Percentiles rank a stretch among this genome's conserved stretches.
Conservation (phyloP, 169 alveolate genomes). For the Plasmodium gallinaceum region DNA sequence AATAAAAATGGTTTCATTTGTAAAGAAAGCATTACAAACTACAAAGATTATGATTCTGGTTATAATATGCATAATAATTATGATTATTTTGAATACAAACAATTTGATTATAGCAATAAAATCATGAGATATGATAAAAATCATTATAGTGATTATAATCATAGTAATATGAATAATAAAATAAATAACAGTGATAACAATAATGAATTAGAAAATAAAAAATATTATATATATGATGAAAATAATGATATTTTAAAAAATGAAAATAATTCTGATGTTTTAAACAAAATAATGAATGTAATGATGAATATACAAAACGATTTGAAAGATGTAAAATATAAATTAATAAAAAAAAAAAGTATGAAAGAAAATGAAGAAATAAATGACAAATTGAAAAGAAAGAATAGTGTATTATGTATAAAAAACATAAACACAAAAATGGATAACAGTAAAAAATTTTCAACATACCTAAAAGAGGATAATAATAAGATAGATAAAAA, state of each 20-base stretch:
- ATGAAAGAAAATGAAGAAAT: neutral
- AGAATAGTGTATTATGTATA: neutral
- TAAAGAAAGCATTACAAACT: too few relatives aligned
- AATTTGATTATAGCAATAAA: too few relatives aligned
- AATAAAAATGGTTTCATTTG: too few relatives aligned
- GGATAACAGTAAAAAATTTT: neutral
- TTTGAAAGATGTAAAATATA: constrained; percentile 62
- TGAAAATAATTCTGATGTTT: constrained; percentile 28
- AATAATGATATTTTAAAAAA: constrained; percentile 16
- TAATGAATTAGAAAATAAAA: neutral
- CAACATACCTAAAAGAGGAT: neutral
- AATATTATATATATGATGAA: constrained; percentile 26
- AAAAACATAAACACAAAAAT: neutral
- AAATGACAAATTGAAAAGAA: neutral
- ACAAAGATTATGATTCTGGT: too few relatives aligned
- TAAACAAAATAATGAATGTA: constrained; percentile 58
- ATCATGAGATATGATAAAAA: too few relatives aligned
- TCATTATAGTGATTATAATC: too few relatives aligned
- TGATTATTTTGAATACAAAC: too few relatives aligned
- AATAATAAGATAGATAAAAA: neutral
- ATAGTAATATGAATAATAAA: neutral
- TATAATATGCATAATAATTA: too few relatives aligned
- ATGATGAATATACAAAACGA: constrained; percentile 71
- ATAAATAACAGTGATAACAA: neutral
- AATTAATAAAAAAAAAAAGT: constrained; percentile 14